phyloP scores from a whole-genome alignment of 192 early-diverging fungal genomes.

The Piromyces sp. region DNA sequence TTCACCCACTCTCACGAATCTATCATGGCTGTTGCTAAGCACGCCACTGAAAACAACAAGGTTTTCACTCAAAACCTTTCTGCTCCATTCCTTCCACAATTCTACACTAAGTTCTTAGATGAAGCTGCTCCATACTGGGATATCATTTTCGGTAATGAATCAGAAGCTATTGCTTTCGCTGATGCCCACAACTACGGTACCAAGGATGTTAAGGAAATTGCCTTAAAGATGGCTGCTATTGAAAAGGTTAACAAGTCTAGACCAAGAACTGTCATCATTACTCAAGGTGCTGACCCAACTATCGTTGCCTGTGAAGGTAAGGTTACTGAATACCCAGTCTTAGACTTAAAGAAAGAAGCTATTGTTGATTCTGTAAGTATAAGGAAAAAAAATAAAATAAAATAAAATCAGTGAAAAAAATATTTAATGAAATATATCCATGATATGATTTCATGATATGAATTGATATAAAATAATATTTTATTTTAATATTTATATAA shows the following conservation, averaged over 20 bases:
- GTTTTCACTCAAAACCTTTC: slow-evolving; percentile 83
- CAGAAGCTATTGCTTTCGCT: slow-evolving; percentile 78
- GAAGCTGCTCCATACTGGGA: slow-evolving; percentile 71
- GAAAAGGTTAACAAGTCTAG: slow-evolving; percentile 55
- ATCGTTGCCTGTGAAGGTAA: slow-evolving; percentile 40
- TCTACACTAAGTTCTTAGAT: slow-evolving; percentile 72
- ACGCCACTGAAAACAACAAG: slow-evolving; percentile 71
- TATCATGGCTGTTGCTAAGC: slow-evolving; percentile 69
- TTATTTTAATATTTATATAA: no score
- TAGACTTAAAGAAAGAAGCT: neutral
- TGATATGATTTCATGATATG: slow-evolving; percentile 4
- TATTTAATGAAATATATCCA: no score
- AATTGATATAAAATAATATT: no score
- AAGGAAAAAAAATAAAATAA: no score
- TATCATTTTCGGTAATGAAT: slow-evolving; percentile 90
- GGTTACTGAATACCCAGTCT: neutral
- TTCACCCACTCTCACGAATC: slow-evolving; percentile 75
- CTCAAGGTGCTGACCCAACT: slow-evolving; percentile 64
- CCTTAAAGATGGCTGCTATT: slow-evolving; percentile 59
- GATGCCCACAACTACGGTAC: slow-evolving; percentile 42
- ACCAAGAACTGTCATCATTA: slow-evolving; percentile 78
- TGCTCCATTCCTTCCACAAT: slow-evolving; percentile 85
- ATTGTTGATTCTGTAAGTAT: neutral
- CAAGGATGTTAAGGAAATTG: slow-evolving; percentile 49
- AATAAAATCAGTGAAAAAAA: no score